Percentiles rank a stretch among this genome's conserved stretches.
Evolutionary conservation across 2,329 filamentous ascomycete genomes (phyloP).

Genomic region (Colletotrichum sp.): DNA sequence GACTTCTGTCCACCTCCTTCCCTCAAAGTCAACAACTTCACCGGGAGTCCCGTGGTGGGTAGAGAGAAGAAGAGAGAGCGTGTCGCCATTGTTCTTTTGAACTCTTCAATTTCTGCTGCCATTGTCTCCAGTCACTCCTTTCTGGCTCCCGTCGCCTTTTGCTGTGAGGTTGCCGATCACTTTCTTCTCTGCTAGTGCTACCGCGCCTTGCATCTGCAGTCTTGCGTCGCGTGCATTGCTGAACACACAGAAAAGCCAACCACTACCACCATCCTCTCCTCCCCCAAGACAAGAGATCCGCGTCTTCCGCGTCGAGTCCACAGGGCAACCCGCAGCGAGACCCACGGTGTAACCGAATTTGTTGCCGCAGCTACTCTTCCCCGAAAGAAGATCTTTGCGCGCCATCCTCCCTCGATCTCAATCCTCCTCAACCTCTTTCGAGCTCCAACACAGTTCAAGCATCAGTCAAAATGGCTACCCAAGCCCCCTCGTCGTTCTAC

Average conservation of each 20-base stretch:
- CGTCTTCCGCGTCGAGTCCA: slow-evolving; percentile 26
- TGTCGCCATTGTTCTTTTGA: slow-evolving; percentile 23
- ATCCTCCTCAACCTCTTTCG: background rate
- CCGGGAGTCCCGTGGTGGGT: slow-evolving; percentile 11
- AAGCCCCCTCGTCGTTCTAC: slow-evolving; percentile 49
- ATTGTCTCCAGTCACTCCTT: slow-evolving; percentile 45
- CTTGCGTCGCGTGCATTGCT: slow-evolving; percentile 14
- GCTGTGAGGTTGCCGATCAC: background rate
- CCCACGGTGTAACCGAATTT: slow-evolving; percentile 10
- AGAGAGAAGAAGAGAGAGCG: slow-evolving; percentile 16
- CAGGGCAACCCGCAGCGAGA: slow-evolving; percentile 14
- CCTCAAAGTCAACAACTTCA: slow-evolving; percentile 4
- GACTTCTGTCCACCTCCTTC: slow-evolving; percentile 7
- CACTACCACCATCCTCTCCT: background rate
- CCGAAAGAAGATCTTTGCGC: background rate
- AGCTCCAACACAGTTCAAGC: slow-evolving; percentile 5
- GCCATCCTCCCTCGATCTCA: background rate
- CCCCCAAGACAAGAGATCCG: slow-evolving; percentile 11
- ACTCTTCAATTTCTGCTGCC: slow-evolving; percentile 14
- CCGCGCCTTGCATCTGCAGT: slow-evolving; percentile 1
- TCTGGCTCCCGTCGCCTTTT: slow-evolving; percentile 22
- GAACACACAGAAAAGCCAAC: background rate
- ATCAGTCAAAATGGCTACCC: slow-evolving; percentile 36
- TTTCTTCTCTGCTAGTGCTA: background rate
- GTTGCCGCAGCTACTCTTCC: background rate